Percentiles rank a stretch among this genome's conserved stretches.
Conservation (phyloP, 208 protist genomes). For the Naegleria fowleri region DNA sequence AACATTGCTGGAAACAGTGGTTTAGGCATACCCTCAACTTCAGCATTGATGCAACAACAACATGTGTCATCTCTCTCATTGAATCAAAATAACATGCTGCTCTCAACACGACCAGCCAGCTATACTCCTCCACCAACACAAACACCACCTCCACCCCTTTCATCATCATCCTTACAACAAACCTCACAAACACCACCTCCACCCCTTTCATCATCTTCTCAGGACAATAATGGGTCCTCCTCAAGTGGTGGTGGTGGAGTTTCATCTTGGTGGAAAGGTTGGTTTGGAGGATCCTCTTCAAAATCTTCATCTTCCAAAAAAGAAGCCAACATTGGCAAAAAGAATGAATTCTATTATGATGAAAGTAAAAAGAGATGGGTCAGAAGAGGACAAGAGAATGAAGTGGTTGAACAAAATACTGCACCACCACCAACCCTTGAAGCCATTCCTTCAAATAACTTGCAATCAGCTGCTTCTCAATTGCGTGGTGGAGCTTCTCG, state of each 20-base stretch:
- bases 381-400: background rate
- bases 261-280: background rate
- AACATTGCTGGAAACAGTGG: no score
- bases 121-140: background rate
- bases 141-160: no score
- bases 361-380: background rate
- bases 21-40: no score
- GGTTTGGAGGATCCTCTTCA: background rate
- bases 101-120: background rate
- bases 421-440: background rate
- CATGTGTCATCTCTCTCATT: no score
- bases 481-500: background rate
- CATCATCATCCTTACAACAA: background rate
- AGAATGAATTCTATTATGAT: constrained; percentile 19
- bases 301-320: background rate
- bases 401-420: background rate
- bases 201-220: background rate
- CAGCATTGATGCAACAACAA: no score
- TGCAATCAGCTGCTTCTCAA: background rate
- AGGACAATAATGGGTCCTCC: background rate
- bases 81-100: background rate
- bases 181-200: background rate
- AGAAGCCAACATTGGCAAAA: background rate
- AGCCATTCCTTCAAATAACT: background rate
- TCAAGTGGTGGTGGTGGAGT: background rate